Evolutionary conservation across 257 asterid species (phyloP).

Genomic region (Schizonepeta tenuifolia): DNA sequence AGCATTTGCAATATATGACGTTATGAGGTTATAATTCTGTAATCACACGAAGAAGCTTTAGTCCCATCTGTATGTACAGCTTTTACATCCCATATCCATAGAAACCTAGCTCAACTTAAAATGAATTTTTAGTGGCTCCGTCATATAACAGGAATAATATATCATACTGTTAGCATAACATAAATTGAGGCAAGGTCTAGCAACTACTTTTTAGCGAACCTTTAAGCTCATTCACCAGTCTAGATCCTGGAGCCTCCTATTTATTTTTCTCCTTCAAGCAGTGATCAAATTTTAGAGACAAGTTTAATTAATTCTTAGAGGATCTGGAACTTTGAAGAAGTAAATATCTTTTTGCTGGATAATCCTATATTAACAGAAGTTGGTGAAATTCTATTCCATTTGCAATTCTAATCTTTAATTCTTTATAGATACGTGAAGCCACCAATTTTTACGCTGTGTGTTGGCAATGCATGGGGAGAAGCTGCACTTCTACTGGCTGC

Average conservation of each 20-base stretch:
- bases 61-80: constrained; percentile 17
- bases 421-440: constrained; percentile 77
- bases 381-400: constrained; percentile 19
- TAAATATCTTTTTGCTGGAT: constrained; percentile 11
- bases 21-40: constrained; percentile 66
- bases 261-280: background rate
- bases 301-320: constrained; percentile 19
- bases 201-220: background rate
- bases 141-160: constrained; percentile 6
- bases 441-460: constrained; percentile 89
- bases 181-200: background rate
- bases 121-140: background rate
- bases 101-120: constrained; percentile 21
- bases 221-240: background rate
- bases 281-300: background rate
- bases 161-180: background rate
- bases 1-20: constrained; percentile 92
- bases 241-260: background rate
- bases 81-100: constrained; percentile 16
- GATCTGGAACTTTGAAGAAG: constrained; percentile 21
- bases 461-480: constrained; percentile 99
- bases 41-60: constrained; percentile 19
- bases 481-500: constrained; percentile 97
- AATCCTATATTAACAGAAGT: background rate
- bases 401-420: constrained; percentile 22